A percentile compares a stretch with the other conserved stretches of the same genome.
Conservation (phyloP, 1,139 yeast genomes). For the Lodderomyces theae region DNA sequence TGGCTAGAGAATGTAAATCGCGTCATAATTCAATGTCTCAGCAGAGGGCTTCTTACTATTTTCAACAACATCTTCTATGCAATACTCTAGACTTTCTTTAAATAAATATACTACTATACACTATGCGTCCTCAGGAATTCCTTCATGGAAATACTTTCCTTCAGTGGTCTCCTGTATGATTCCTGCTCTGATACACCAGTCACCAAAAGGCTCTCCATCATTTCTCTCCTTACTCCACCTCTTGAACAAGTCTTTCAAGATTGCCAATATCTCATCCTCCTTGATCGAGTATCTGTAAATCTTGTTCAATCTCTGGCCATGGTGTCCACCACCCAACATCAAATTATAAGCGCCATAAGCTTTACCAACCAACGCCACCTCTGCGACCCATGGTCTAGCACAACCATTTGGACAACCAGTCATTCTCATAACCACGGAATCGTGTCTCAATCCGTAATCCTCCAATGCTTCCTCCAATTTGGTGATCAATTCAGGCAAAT, state of each 20-base stretch:
- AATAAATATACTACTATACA: constrained; percentile 9
- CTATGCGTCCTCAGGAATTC: constrained; percentile 75
- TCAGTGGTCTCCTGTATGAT: constrained; percentile 84
- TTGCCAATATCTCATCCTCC: constrained; percentile 82
- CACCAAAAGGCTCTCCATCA: constrained; percentile 95
- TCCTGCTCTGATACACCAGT: constrained; percentile 82
- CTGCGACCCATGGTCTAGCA: constrained; percentile 98
- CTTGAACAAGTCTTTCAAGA: constrained; percentile 81
- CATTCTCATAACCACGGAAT: constrained; percentile 95
- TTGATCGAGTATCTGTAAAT: constrained; percentile 83
- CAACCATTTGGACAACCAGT: constrained; percentile 99
- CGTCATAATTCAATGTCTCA: too few species aligned
- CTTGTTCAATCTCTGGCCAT: constrained; percentile 91
- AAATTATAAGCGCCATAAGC: constrained; percentile 91
- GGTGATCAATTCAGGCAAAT: constrained; percentile 76
- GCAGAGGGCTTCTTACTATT: too few species aligned
- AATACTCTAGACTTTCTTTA: not conserved
- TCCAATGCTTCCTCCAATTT: constrained; percentile 83
- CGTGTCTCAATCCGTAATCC: constrained; percentile 91
- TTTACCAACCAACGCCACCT: constrained; percentile 92
- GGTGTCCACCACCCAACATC: constrained; percentile 95
- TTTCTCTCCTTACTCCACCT: constrained; percentile 90
- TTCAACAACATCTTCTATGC: too few species aligned
- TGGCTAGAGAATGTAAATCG: too few species aligned
- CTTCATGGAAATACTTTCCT: constrained; percentile 94